Evolutionary conservation across 2,329 filamentous ascomycete genomes (phyloP), one percentile per base, ranked within the genome.

Genomic region (Colletotrichum sp.): DNA sequence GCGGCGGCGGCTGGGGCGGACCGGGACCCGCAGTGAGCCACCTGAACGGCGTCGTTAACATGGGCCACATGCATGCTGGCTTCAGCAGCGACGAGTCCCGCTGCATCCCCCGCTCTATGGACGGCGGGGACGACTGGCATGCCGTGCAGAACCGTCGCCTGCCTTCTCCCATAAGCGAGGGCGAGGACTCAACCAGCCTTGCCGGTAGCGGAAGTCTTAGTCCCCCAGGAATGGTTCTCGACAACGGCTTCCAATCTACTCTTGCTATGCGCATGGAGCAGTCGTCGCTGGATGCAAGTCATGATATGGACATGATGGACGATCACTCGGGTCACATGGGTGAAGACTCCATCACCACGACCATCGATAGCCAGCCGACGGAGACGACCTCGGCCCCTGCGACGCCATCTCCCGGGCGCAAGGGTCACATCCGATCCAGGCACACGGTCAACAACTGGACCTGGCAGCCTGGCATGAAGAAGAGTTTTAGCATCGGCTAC

Each of bases 401-500:
- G 39, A 71, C 78, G 70, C 77, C 88, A 2, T 89, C 88, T 9
- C 88, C 89, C 1, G 86, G 87, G 7, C 85, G 89, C 43, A 89
- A 88, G 80, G 90, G 91, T 13, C 91, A 92, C 80, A 88, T 88
- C 14, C 88, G 91, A 68, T 92, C 89, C 78, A 89, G 89, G 70
- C 91, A 92, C 79, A 92, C 91, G 0, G 83, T 92, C 72, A 91
- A 91, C 81, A 88, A 87, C 72, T 92, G 90, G 91, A 92, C 91
- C 3, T 86, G 88, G 80, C 89, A 92, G 76, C 90, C 90, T 0
- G 90, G 91, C 78, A 92, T 92, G 89, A 94, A 93, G 84, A 91
- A 91, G 82, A 92, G 90, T 77, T 93, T 96, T 83, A 94, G 93
- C 80, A 95, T 96, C 91, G 94, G 94, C 67, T 96, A 93, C 85